phyloP scores from a whole-genome alignment of 139 green algal species.

The Dunaliella sp. region DNA sequence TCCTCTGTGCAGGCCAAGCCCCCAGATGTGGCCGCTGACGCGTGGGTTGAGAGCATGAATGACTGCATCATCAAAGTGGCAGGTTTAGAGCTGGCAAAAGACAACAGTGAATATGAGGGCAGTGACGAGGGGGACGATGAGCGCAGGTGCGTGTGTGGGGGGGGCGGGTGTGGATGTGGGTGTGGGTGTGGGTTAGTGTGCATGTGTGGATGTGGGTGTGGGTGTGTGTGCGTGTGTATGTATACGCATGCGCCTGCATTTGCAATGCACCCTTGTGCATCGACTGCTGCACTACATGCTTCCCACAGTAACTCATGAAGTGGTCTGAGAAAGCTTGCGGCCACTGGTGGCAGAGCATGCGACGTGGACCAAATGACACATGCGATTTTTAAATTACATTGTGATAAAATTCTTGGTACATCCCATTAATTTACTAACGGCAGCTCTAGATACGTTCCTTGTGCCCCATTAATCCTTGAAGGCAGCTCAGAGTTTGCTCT shows the following conservation, averaged over 20 bases:
- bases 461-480: no score
- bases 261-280: no score
- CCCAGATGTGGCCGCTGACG: slow-evolving; percentile 39
- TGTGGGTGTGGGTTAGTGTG: neutral
- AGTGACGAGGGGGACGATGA: neutral
- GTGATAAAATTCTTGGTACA: no score
- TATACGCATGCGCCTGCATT: neutral
- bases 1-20: slow-evolving; percentile 51
- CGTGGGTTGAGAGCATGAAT: slow-evolving; percentile 49
- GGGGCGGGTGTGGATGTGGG: neutral
- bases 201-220: neutral
- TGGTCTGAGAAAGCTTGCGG: neutral
- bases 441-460: no score
- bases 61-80: slow-evolving; percentile 47
- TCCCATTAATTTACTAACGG: no score
- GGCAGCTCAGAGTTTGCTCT: no score
- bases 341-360: neutral
- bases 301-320: no score
- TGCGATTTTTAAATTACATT: no score
- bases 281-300: no score
- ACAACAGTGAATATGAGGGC: neutral
- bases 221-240: neutral
- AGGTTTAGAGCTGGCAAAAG: neutral
- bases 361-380: no score
- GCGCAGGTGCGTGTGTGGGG: neutral